Conservation (phyloP, 805 yeast genomes). For the Metahyphopichia silvanorum region DNA sequence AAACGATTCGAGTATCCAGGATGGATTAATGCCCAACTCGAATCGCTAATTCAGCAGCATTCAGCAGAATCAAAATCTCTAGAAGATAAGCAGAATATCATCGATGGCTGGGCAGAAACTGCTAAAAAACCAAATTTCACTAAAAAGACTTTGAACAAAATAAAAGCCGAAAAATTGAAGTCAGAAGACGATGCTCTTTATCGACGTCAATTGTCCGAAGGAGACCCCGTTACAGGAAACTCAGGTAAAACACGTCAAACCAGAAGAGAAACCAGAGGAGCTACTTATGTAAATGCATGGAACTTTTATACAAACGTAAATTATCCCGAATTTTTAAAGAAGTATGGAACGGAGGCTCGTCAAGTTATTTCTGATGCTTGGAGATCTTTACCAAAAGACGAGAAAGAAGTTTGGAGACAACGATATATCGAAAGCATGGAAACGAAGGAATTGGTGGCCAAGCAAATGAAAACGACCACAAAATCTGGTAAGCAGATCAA, state of each 20-base stretch:
- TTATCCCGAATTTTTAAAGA: not conserved
- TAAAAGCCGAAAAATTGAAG: too few species aligned
- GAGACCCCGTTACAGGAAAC: not conserved
- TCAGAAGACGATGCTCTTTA: conserved; percentile 16
- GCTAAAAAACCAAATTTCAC: not conserved
- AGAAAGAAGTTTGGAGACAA: conserved; percentile 24
- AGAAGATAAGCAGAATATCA: not conserved
- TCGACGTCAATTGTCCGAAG: conserved; percentile 17
- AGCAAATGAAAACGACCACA: conserved; percentile 3
- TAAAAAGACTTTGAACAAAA: conserved; percentile 5
- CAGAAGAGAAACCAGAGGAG: too few species aligned
- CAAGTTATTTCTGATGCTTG: conserved; percentile 11
- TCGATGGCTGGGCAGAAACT: not conserved
- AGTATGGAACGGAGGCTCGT: not conserved
- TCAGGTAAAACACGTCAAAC: not conserved
- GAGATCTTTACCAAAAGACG: conserved; percentile 22
- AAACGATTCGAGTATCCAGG: conserved; percentile 12
- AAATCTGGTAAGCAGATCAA: conserved; percentile 13
- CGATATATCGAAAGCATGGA: conserved; percentile 17
- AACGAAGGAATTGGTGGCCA: not conserved
- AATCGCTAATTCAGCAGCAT: not conserved
- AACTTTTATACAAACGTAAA: not conserved
- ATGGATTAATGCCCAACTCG: conserved; percentile 13
- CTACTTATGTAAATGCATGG: not conserved
- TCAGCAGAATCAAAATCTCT: not conserved